A percentile compares a stretch with the other conserved stretches of the same genome.
Evolutionary conservation across 768 basidiomycete species (phyloP).

Genomic region (Pleurotus giganteus): DNA sequence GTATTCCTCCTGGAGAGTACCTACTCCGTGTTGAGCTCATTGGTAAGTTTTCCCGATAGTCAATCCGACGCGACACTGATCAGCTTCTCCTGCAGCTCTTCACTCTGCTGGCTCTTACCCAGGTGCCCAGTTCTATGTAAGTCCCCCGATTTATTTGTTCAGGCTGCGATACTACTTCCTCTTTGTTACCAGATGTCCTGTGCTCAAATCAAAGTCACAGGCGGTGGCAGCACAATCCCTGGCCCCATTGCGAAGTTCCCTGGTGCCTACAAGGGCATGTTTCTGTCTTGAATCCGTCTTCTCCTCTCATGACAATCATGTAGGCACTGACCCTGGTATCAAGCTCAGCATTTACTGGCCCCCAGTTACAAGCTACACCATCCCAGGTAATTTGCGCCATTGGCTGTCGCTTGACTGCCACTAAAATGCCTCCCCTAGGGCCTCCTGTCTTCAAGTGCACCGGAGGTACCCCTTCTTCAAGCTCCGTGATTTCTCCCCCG

Average conservation of each 20-base stretch:
- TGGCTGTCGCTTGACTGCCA: background rate
- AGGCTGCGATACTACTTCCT: background rate
- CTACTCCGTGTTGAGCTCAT: constrained; percentile 8
- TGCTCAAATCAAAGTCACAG: constrained; percentile 4
- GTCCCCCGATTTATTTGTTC: background rate
- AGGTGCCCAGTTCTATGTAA: constrained; percentile 8
- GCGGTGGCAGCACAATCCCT: background rate
- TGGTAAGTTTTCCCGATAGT: background rate
- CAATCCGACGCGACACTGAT: background rate
- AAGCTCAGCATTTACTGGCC: constrained; percentile 1
- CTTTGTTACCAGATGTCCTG: background rate
- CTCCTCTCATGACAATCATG: background rate
- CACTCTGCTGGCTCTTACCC: constrained; percentile 5
- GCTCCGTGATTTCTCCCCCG: background rate
- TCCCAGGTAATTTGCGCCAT: background rate
- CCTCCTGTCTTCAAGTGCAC: constrained; percentile 2
- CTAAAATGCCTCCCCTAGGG: background rate
- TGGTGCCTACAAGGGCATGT: constrained; percentile 1
- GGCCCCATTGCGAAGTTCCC: constrained; percentile 2
- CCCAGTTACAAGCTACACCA: constrained; percentile 2
- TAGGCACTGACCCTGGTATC: constrained; percentile 8
- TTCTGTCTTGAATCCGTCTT: background rate
- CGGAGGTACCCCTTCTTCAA: background rate
- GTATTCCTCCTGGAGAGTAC: constrained; percentile 17
- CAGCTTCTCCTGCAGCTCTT: background rate